Base-by-base conservation (phyloP, 495 filamentous ascomycete species). In the Pyrenopolyporus hunteri region DNA sequence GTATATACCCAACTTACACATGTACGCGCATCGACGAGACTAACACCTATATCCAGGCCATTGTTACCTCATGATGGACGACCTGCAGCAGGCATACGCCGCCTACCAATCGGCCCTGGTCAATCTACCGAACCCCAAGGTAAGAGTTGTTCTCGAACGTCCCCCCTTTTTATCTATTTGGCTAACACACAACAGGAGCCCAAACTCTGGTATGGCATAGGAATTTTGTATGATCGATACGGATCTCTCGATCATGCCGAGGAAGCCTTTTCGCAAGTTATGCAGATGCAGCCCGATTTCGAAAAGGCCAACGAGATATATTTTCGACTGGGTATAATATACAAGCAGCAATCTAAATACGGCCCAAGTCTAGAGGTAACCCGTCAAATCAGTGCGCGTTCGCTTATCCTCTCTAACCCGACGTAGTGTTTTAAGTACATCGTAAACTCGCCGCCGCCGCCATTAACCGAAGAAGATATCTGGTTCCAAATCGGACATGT, bases 401-500 rank as follows among this genome's bases (percentile, higher is more conserved):
- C 26, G 20, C 40, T 52, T 6, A 4, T 5, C 23, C 23, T 31
- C 33, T 57, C 76, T 79, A 64, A 75, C 56, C 32, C 19, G 29
- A 42, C 22, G 5, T 36, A 97, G 91, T 99, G 94, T 76, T 99
- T 99, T 74, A 92, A 92, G 74, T 99, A 96, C 72, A 99, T 99
- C 56, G 91, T 97, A 49, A 90, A 85, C 53, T 91, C 96, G 40
- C 95, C 94, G 14, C 94, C 94, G 6, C 84, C 91, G 3, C 94
- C 94, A 11, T 75, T 99, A 72, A 98, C 92, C 1, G 93, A 98
- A 70, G 94, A 97, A 72, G 94, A 99, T 68, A 99, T 99, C 57
- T 98, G 93, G 93, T 99, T 99, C 76, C 94, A 99, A 73, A 98
- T 99, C 64, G 94, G 94, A 19, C 94, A 99, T 74, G 94, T 99